phyloP scores from a whole-genome alignment of 257 asterid genomes.

The Jaltomata sinuosa region DNA sequence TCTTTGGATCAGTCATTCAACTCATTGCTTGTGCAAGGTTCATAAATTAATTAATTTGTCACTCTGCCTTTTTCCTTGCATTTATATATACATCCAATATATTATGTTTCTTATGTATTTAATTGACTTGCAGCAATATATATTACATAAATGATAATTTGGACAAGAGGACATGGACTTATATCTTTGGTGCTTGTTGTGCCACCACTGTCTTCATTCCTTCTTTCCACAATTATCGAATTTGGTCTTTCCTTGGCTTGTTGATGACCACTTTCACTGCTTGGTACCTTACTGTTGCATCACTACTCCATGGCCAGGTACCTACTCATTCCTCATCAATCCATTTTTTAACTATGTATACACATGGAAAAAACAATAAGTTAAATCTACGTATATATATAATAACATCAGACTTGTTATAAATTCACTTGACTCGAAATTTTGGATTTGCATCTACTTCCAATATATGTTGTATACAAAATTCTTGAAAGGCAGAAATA shows the following conservation, averaged over 20 bases:
- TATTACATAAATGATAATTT: constrained; percentile 41
- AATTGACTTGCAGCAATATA: constrained; percentile 27
- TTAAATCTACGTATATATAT: not conserved
- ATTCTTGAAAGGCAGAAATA: not conserved
- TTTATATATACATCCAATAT: no score
- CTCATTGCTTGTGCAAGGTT: constrained; percentile 53
- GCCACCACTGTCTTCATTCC: constrained; percentile 18
- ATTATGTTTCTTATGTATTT: not conserved
- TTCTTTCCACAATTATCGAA: constrained; percentile 44
- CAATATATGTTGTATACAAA: not conserved
- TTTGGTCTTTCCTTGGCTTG: constrained; percentile 48
- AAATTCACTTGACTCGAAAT: not conserved
- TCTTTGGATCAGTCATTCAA: constrained; percentile 42
- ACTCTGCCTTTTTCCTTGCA: no score
- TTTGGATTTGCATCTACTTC: not conserved
- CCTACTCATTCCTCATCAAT: no score
- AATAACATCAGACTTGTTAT: not conserved
- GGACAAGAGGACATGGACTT: constrained; percentile 11
- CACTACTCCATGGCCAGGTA: constrained; percentile 47
- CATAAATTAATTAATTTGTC: not conserved
- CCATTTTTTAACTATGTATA: not conserved
- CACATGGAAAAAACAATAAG: no score
- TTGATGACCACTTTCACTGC: constrained; percentile 44
- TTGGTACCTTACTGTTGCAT: constrained; percentile 47
- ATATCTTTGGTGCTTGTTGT: constrained; percentile 15